phyloP scores from a whole-genome alignment of 345 rosid species.

The Camelina neglecta region DNA sequence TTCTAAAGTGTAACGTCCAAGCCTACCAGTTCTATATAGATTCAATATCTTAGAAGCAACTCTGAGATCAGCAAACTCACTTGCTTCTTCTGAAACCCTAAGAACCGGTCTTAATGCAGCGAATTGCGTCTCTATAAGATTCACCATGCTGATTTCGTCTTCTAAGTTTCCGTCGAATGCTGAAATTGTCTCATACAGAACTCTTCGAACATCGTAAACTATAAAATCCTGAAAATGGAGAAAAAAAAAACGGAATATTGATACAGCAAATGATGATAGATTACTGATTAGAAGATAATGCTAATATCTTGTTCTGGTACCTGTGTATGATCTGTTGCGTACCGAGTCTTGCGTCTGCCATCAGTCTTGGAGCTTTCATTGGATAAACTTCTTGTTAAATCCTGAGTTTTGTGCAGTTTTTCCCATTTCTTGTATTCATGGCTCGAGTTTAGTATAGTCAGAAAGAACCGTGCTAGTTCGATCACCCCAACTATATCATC shows the following conservation, averaged over 20 bases:
- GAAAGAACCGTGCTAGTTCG: slow-evolving; percentile 63
- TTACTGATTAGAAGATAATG: not conserved
- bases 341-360: slow-evolving; percentile 49
- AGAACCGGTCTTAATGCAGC: slow-evolving; percentile 50
- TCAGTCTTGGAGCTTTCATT: slow-evolving; percentile 29
- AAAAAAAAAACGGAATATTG: not conserved
- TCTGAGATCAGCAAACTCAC: slow-evolving; percentile 44
- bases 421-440: slow-evolving; percentile 76
- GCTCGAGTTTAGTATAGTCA: slow-evolving; percentile 61
- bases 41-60: slow-evolving; percentile 69
- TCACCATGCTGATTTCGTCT: slow-evolving; percentile 44
- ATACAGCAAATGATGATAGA: not conserved
- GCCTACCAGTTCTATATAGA: slow-evolving; percentile 83
- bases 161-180: slow-evolving; percentile 46
- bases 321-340: slow-evolving; percentile 82
- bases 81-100: slow-evolving; percentile 46
- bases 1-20: slow-evolving; percentile 77
- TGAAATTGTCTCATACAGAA: slow-evolving; percentile 55
- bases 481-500: slow-evolving; percentile 58
- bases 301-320: slow-evolving; percentile 36
- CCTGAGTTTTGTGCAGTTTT: slow-evolving; percentile 45
- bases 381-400: slow-evolving; percentile 32
- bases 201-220: slow-evolving; percentile 62
- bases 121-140: slow-evolving; percentile 57
- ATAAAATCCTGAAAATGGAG: slow-evolving; percentile 57